phyloP scores from a whole-genome alignment of 2,329 filamentous ascomycete species.

The Cladosporium phlei region DNA sequence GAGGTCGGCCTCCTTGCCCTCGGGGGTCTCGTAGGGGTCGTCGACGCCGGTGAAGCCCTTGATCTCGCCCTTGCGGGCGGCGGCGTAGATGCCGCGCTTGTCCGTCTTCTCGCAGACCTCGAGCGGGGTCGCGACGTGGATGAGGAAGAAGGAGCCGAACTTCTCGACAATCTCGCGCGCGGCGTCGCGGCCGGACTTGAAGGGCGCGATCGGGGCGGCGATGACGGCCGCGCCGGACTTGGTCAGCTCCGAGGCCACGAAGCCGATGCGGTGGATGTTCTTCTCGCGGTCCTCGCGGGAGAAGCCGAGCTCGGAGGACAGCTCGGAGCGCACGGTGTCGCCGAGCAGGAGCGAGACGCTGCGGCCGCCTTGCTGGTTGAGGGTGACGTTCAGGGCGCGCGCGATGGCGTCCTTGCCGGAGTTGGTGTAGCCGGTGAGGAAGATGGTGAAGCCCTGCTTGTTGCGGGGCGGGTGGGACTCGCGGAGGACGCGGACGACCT shows the following conservation, averaged over 20 bases:
- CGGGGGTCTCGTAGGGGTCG: slow-evolving; percentile 86
- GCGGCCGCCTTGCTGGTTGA: slow-evolving; percentile 96
- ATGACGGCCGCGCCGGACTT: slow-evolving; percentile 91
- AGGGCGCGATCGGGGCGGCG: slow-evolving; percentile 91
- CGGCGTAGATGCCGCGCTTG: slow-evolving; percentile 81
- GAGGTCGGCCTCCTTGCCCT: slow-evolving; percentile 77
- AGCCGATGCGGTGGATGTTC: slow-evolving; percentile 94
- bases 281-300: slow-evolving; percentile 84
- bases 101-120: slow-evolving; percentile 95
- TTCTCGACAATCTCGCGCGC: slow-evolving; percentile 84
- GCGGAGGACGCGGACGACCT: slow-evolving; percentile 92
- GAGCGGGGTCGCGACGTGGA: slow-evolving; percentile 90
- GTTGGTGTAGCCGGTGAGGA: slow-evolving; percentile 96
- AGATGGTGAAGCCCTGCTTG: slow-evolving; percentile 94
- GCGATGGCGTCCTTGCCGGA: slow-evolving; percentile 95
- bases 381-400: slow-evolving; percentile 88
- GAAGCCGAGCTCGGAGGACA: slow-evolving; percentile 94
- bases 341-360: slow-evolving; percentile 91
- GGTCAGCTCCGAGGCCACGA: slow-evolving; percentile 92
- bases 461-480: slow-evolving; percentile 91
- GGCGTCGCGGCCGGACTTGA: slow-evolving; percentile 69
- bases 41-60: slow-evolving; percentile 98
- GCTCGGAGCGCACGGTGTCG: slow-evolving; percentile 88
- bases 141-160: slow-evolving; percentile 85
- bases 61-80: slow-evolving; percentile 82